Evolutionary conservation across 352 stramenopile genomes (phyloP), one percentile per base, ranked within the genome.

Genomic region (Aphanomyces astaci): DNA sequence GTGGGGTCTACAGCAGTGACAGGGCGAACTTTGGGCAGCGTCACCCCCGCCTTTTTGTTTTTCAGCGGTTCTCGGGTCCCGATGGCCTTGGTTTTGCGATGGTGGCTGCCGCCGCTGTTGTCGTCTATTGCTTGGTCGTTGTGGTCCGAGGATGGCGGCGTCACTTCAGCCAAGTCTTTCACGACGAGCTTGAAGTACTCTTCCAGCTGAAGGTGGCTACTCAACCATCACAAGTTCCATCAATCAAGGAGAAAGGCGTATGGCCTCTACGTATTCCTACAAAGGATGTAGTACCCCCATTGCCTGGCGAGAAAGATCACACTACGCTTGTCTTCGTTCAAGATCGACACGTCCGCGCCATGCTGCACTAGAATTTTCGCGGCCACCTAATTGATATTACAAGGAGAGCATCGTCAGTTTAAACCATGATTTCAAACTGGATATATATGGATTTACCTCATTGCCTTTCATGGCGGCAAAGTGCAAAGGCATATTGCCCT

Each of bases 381-480:
- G 4, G 80, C 81, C 4, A 90, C 43, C 62, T 64, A 9, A 13
- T 7, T 15, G 51, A n/a, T 15, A 22, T n/a, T n/a, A n/a, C n/a
- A n/a, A n/a, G n/a, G n/a, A n/a, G n/a, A n/a, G n/a, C n/a, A n/a
- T n/a, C n/a, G n/a, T n/a, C n/a, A n/a, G n/a, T n/a, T n/a, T n/a
- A n/a, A n/a, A n/a, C n/a, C n/a, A n/a, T n/a, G n/a, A n/a, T n/a
- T n/a, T n/a, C n/a, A 36, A 39, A 32, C 30, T 1, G 30, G 51
- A 25, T 43, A 15, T 15, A 59, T 15, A n/a, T 19, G n/a, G 2
- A 36, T 39, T 10, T 0, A 68, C 74, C 56, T 88, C 80, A 46
- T 92, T 88, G 33, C 81, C 80, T 55, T 86, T 88, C 80, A 90
- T 89, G 1, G 83, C 83, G 24, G 83, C 83, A 56, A 92, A 90